Conservation (phyloP, 495 filamentous ascomycete species). For the Neurospora sp. region DNA sequence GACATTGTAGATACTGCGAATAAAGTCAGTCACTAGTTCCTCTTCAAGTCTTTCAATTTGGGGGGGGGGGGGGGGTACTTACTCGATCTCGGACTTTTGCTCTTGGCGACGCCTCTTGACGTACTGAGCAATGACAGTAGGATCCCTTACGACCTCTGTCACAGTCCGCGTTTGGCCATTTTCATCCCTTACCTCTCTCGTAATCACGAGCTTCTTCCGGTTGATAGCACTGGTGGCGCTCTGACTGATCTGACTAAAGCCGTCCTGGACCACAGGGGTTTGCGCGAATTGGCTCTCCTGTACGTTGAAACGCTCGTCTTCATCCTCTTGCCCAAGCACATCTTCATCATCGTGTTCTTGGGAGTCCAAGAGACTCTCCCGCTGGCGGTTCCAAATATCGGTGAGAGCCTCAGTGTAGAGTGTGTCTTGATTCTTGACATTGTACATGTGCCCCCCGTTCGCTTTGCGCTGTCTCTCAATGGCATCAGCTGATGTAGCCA, state of each 20-base stretch:
- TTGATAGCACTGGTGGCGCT: conserved; percentile 58
- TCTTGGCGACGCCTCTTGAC: conserved; percentile 39
- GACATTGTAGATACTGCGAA: conserved; percentile 35
- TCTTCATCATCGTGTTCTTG: conserved; percentile 55
- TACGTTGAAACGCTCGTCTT: conserved; percentile 47
- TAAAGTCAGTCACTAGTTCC: conserved; percentile 12
- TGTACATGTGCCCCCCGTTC: conserved; percentile 91
- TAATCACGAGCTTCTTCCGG: conserved; percentile 65
- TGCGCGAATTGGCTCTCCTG: conserved; percentile 20
- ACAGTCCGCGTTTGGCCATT: conserved; percentile 51
- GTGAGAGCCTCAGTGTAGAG: conserved; percentile 82
- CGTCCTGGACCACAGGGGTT: conserved; percentile 46
- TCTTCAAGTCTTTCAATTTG: not conserved
- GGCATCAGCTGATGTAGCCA: conserved; percentile 67
- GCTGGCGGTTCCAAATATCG: conserved; percentile 84
- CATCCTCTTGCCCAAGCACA: conserved; percentile 48
- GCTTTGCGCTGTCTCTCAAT: conserved; percentile 66
- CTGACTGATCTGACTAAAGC: conserved; percentile 75
- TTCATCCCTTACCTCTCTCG: conserved; percentile 49
- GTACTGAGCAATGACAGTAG: conserved; percentile 61
- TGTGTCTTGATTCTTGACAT: conserved; percentile 82
- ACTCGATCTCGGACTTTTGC: conserved; percentile 61
- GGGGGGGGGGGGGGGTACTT: conserved; percentile 17
- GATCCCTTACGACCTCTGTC: conserved; percentile 58
- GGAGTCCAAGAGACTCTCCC: conserved; percentile 53